Conservation (phyloP, 2,329 filamentous ascomycete species). For the Trichoderma arundinaceum region DNA sequence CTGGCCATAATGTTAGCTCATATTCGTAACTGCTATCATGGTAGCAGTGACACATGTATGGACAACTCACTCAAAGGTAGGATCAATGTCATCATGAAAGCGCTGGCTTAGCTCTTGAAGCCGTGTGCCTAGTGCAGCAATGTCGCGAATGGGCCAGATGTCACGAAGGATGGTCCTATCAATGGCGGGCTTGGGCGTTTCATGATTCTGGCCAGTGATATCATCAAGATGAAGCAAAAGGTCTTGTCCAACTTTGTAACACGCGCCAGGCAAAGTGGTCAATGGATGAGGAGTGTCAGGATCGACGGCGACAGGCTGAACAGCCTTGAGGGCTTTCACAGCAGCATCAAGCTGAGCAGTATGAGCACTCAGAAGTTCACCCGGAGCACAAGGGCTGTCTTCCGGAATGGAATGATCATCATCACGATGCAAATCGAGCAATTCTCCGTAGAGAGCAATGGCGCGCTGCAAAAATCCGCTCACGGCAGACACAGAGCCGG, state of each 20-base stretch:
- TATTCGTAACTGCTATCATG: not conserved
- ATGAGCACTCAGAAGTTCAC: conserved; percentile 2
- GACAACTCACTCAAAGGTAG: conserved; percentile 8
- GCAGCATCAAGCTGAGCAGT: not conserved
- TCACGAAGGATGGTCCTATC: conserved; percentile 28
- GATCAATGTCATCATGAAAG: conserved; percentile 31
- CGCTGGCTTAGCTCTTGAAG: conserved; percentile 34
- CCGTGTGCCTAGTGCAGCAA: conserved; percentile 34
- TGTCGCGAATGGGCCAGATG: conserved; percentile 35
- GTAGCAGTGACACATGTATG: not conserved
- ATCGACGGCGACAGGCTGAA: not conserved
- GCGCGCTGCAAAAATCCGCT: conserved; percentile 35
- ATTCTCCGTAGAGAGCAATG: conserved; percentile 30
- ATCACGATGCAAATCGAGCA: conserved; percentile 26
- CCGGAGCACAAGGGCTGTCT: not conserved
- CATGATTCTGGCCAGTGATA: not conserved
- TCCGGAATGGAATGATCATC: not conserved
- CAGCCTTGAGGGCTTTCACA: conserved; percentile 3
- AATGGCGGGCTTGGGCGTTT: not conserved
- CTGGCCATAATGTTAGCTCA: not conserved
- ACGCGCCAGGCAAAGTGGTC: conserved; percentile 29
- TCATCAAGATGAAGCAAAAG: conserved; percentile 37
- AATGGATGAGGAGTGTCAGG: not conserved
- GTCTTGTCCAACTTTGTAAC: conserved; percentile 39
- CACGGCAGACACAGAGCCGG: conserved; percentile 31